These are phyloP conservation scores for Blyttiomyces sp. DNA, from an alignment of 371 early-diverging fungal genomes.

Conservation along the genomic window DNA sequence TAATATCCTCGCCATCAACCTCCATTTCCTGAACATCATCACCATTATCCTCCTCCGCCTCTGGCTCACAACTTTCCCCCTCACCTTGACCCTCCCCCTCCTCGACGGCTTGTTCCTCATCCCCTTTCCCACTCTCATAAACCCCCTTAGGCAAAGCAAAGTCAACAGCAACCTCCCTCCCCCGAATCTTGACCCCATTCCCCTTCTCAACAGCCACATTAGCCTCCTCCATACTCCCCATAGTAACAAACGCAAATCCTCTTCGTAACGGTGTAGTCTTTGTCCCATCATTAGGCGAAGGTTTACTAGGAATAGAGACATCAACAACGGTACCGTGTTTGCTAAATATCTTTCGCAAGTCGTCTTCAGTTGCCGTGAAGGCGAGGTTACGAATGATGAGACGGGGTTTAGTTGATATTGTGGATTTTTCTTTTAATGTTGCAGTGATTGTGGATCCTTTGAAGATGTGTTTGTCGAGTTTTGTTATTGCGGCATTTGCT, in stretches of 20 bases:
- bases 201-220: slow-evolving; percentile 69
- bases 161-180: slow-evolving; percentile 79
- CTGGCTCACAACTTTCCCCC: slow-evolving; percentile 12
- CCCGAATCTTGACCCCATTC: slow-evolving; percentile 66
- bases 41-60: slow-evolving; percentile 12
- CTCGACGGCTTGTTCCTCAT: slow-evolving; percentile 15
- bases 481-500: slow-evolving; percentile 52
- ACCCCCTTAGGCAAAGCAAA: slow-evolving; percentile 77
- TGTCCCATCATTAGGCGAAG: neutral
- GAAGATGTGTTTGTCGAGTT: slow-evolving; percentile 64
- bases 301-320: slow-evolving; percentile 62
- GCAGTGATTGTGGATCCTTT: slow-evolving; percentile 50
- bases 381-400: slow-evolving; percentile 89
- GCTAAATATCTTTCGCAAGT: slow-evolving; percentile 51
- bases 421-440: neutral
- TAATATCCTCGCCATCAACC: slow-evolving; percentile 36
- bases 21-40: slow-evolving; percentile 20
- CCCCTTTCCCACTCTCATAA: slow-evolving; percentile 46
- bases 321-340: slow-evolving; percentile 29
- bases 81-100: too few species aligned
- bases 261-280: slow-evolving; percentile 12
- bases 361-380: slow-evolving; percentile 46
- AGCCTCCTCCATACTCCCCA: slow-evolving; percentile 62
- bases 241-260: slow-evolving; percentile 90
- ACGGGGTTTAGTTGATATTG: slow-evolving; percentile 46